Percentiles rank a stretch among this genome's conserved stretches.
Evolutionary conservation across 2,329 filamentous ascomycete genomes (phyloP).

Genomic region (Cladophialophora immunda): DNA sequence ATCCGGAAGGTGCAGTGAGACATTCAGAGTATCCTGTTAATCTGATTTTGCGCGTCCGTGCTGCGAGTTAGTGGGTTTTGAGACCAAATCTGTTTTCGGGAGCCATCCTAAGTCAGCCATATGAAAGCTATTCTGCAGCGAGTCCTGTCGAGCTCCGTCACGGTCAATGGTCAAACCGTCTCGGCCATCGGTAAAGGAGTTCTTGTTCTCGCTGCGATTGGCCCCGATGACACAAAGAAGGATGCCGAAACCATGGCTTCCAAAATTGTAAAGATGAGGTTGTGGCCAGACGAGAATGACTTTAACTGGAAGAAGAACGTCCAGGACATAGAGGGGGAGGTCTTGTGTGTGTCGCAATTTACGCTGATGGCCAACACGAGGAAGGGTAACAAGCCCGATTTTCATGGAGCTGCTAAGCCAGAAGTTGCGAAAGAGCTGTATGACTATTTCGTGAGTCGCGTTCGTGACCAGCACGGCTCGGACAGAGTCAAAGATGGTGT

Average conservation of each 20-base stretch:
- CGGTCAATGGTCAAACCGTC: constrained; percentile 87
- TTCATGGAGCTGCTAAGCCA: constrained; percentile 83
- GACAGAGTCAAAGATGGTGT: constrained; percentile 92
- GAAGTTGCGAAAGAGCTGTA: constrained; percentile 84
- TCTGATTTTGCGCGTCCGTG: background rate
- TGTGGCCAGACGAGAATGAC: constrained; percentile 86
- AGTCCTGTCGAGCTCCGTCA: constrained; percentile 93
- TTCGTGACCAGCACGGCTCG: constrained; percentile 74
- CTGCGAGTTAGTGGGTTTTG: background rate
- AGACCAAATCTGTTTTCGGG: background rate
- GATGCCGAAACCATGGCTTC: constrained; percentile 83
- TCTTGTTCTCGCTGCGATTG: constrained; percentile 89
- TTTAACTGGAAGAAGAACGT: constrained; percentile 89
- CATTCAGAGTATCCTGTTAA: background rate
- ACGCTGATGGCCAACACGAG: constrained; percentile 92
- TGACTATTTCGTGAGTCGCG: constrained; percentile 79
- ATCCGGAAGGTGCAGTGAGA: background rate
- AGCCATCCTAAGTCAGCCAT: background rate
- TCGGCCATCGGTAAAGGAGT: constrained; percentile 91
- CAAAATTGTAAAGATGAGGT: constrained; percentile 86
- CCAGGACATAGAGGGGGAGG: constrained; percentile 85
- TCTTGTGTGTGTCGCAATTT: constrained; percentile 98
- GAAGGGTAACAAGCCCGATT: constrained; percentile 94
- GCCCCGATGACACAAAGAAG: constrained; percentile 87
- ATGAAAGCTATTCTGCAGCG: constrained; percentile 84